These are phyloP conservation scores for Candida gigantensis DNA, from an alignment of 1,139 yeast species.

Conservation along the genomic window DNA sequence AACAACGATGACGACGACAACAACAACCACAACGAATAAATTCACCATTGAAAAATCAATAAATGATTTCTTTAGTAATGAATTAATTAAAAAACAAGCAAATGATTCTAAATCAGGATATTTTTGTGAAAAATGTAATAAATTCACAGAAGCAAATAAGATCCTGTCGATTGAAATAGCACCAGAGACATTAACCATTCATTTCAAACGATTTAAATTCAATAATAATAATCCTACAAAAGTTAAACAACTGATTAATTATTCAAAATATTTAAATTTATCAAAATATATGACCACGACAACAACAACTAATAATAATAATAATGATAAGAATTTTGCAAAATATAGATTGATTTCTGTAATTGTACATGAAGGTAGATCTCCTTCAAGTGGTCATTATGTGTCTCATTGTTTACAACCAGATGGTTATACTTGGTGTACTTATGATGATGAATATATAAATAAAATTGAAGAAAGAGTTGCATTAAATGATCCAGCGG, in stretches of 20 bases:
- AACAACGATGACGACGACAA: neutral
- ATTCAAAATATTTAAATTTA: constrained; percentile 75
- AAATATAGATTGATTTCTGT: constrained; percentile 80
- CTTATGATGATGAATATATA: constrained; percentile 90
- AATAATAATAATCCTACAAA: constrained; percentile 77
- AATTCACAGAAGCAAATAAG: constrained; percentile 76
- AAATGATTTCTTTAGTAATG: constrained; percentile 79
- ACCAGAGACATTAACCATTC: constrained; percentile 86
- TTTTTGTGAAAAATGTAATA: constrained; percentile 83
- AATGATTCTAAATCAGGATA: constrained; percentile 67
- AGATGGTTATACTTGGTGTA: constrained; percentile 79
- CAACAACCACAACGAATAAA: constrained; percentile 11
- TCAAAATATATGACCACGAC: constrained; percentile 54
- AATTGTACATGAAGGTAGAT: constrained; percentile 92
- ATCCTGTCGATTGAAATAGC: constrained; percentile 73
- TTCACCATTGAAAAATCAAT: constrained; percentile 75
- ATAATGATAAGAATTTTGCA: no score
- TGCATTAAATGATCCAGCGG: constrained; percentile 81
- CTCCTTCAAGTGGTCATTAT: constrained; percentile 91
- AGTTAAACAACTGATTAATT: constrained; percentile 81
- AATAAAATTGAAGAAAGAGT: constrained; percentile 70
- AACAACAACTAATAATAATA: no score
- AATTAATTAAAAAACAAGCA: constrained; percentile 66
- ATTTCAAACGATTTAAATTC: constrained; percentile 86
- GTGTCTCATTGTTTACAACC: constrained; percentile 91